A percentile compares a stretch with the other conserved stretches of the same genome.
Evolutionary conservation across 1,284 basidiomycete species (phyloP).

Genomic region (Ceratorhiza oryzae-sativae): DNA sequence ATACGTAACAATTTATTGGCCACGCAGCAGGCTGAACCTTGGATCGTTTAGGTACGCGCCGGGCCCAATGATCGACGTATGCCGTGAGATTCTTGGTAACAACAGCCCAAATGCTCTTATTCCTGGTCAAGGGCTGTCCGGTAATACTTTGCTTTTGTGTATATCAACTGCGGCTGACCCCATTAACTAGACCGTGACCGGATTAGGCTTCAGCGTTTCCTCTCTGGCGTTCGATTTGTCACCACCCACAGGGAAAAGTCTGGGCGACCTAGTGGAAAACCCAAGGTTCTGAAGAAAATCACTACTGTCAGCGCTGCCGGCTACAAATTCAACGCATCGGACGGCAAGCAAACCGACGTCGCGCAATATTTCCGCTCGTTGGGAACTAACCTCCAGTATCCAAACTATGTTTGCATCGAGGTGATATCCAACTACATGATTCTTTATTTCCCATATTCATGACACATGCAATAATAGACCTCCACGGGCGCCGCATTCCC

Average conservation of each 20-base stretch:
- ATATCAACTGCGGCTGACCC: too few relatives aligned
- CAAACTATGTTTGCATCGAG: conserved; percentile 35
- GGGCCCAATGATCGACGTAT: conserved; percentile 58
- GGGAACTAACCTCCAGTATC: conserved; percentile 28
- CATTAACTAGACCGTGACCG: conserved; percentile 34
- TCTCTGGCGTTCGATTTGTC: conserved; percentile 63
- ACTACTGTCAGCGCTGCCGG: conserved; percentile 59
- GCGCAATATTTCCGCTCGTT: conserved; percentile 37
- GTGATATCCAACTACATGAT: too few relatives aligned
- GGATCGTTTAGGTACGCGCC: conserved; percentile 56
- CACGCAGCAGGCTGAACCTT: too few relatives aligned
- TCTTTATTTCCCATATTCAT: too few relatives aligned
- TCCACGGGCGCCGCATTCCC: conserved; percentile 53
- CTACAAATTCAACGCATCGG: conserved; percentile 57
- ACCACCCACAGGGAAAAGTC: conserved; percentile 52
- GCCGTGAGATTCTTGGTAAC: conserved; percentile 62
- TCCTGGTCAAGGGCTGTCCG: conserved; percentile 50
- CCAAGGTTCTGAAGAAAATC: conserved; percentile 64
- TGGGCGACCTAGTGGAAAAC: conserved; percentile 3
- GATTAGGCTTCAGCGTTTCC: conserved; percentile 61
- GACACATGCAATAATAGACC: too few relatives aligned
- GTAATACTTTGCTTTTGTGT: neutral
- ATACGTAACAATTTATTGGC: too few relatives aligned
- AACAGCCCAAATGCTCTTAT: conserved; percentile 64
- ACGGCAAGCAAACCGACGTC: conserved; percentile 33